These are phyloP conservation scores for Arthroderma sp. DNA, from an alignment of 2,329 filamentous ascomycete species.

Conservation along the genomic window DNA sequence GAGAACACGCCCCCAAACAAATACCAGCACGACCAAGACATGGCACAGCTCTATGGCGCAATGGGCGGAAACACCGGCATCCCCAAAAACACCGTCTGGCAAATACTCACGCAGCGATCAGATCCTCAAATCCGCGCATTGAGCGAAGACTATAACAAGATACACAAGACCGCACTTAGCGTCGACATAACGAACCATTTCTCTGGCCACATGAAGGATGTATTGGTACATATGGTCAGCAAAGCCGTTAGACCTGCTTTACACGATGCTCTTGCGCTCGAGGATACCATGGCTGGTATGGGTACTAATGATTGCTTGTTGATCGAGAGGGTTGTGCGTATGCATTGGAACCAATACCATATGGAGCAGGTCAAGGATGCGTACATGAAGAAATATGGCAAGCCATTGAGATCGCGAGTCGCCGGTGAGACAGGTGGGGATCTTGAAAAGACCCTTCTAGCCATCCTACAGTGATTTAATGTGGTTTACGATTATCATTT, in stretches of 20 bases:
- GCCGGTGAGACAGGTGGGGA: constrained; percentile 75
- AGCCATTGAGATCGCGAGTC: constrained; percentile 56
- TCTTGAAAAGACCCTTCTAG: constrained; percentile 65
- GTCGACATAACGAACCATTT: constrained; percentile 70
- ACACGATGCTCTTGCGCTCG: constrained; percentile 70
- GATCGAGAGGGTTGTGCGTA: constrained; percentile 61
- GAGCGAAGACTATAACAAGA: constrained; percentile 57
- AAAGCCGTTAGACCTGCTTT: constrained; percentile 68
- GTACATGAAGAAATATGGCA: constrained; percentile 59
- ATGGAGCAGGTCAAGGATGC: constrained; percentile 67
- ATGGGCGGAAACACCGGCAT: constrained; percentile 47
- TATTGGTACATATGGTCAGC: constrained; percentile 66
- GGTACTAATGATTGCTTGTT: constrained; percentile 80
- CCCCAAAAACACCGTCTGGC: constrained; percentile 65
- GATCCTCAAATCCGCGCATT: constrained; percentile 79
- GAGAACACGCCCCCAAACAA: constrained; percentile 64
- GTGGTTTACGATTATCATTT: not conserved
- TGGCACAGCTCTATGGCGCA: constrained; percentile 62
- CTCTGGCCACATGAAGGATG: constrained; percentile 82
- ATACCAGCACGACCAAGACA: constrained; percentile 62
- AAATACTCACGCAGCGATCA: constrained; percentile 62
- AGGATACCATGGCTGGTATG: constrained; percentile 72
- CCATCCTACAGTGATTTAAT: constrained; percentile 38
- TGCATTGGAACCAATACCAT: constrained; percentile 69
- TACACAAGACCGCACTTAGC: constrained; percentile 59